Conservation (phyloP, 169 alveolate genomes). For the Plasmodium berghei region DNA sequence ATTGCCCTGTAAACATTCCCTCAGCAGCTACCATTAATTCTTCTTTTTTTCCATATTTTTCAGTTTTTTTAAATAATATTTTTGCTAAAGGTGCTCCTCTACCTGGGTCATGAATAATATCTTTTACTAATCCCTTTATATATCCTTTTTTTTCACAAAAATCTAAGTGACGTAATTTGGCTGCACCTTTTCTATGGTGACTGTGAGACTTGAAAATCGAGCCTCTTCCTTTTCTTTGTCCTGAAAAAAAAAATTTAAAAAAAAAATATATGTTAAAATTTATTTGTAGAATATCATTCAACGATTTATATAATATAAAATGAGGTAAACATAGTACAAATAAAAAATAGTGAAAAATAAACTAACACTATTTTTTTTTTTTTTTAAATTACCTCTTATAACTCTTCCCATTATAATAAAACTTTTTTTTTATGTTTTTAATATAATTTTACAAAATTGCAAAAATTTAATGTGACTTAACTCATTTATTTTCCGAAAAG, state of each 20-base stretch:
- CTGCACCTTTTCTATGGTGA: constrained; percentile 96
- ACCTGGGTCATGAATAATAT: constrained; percentile 99
- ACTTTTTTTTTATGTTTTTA: not conserved
- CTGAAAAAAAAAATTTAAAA: constrained; percentile 76
- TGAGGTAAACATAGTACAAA: not conserved
- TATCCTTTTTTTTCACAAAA: constrained; percentile 94
- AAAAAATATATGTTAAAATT: not conserved
- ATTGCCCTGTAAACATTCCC: constrained; percentile 99
- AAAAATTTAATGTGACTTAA: no score
- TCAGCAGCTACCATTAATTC: constrained; percentile 98
- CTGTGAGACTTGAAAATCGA: constrained; percentile 95
- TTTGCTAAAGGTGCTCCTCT: constrained; percentile 99
- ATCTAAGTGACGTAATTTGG: constrained; percentile 96
- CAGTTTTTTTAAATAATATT: constrained; percentile 97
- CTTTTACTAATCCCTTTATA: constrained; percentile 98
- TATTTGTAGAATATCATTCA: not conserved
- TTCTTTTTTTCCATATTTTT: constrained; percentile 94
- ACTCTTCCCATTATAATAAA: constrained; percentile 68
- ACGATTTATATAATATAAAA: no score
- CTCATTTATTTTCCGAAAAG: no score
- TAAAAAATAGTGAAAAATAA: constrained; percentile 4
- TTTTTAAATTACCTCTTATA: constrained; percentile 47
- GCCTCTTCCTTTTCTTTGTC: constrained; percentile 98
- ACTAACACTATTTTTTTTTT: not conserved
- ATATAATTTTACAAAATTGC: not conserved